phyloP scores from a whole-genome alignment of 139 green algal species.

The Tetradesmus obliquus region DNA sequence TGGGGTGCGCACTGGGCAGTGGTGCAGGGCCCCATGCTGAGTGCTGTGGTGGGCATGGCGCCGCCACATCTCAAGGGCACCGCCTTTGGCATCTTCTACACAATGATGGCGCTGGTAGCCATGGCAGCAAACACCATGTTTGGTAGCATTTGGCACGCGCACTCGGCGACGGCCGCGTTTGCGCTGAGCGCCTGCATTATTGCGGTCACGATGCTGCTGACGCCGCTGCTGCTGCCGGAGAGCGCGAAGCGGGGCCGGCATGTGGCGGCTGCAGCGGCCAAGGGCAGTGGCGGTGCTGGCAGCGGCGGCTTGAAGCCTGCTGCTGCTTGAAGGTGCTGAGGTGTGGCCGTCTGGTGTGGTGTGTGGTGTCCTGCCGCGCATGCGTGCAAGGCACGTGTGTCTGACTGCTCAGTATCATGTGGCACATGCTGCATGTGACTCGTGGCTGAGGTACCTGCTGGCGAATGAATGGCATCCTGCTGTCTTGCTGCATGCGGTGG shows the following conservation, averaged over 20 bases:
- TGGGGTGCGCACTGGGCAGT: slow-evolving; percentile 70
- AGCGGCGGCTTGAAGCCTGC: slow-evolving; percentile 22
- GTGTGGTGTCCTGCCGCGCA: background rate
- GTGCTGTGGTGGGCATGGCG: slow-evolving; percentile 62
- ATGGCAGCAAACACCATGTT: slow-evolving; percentile 65
- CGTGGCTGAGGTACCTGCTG: background rate
- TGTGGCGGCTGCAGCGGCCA: background rate
- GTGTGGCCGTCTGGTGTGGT: background rate
- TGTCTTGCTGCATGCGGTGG: background rate
- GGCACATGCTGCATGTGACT: background rate
- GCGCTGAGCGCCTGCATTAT: slow-evolving; percentile 50
- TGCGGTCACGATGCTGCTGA: slow-evolving; percentile 28
- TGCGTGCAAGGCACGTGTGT: background rate
- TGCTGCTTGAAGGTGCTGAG: slow-evolving; percentile 10
- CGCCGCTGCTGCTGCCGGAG: slow-evolving; percentile 53
- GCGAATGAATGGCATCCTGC: too few species aligned
- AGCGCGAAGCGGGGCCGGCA: slow-evolving; percentile 11
- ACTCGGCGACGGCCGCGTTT: slow-evolving; percentile 56
- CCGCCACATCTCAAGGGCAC: slow-evolving; percentile 65
- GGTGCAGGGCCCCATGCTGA: slow-evolving; percentile 65
- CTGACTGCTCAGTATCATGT: background rate
- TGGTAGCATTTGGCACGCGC: slow-evolving; percentile 62
- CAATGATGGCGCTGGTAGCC: slow-evolving; percentile 65
- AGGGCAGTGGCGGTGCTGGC: background rate
- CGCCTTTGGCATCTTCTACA: slow-evolving; percentile 78